Percentiles rank a stretch among this genome's conserved stretches.
Conservation (phyloP, 352 stramenopile genomes). For the Ophiocytium majus region DNA sequence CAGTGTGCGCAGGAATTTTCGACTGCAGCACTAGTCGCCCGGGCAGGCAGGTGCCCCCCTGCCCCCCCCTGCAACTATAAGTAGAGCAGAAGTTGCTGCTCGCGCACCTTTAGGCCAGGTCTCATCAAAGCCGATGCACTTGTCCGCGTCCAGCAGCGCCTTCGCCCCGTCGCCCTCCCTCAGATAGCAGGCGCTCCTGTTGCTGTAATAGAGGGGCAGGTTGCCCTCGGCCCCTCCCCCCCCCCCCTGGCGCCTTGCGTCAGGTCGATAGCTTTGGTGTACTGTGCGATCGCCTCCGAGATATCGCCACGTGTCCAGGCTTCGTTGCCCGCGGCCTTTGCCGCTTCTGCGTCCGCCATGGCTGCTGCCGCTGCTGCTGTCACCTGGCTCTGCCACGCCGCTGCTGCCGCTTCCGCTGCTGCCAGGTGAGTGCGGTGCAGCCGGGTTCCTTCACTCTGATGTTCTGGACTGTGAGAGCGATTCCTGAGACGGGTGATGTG, state of each 20-base stretch:
- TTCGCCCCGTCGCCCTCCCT: neutral
- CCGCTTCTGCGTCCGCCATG: neutral
- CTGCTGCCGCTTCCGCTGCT: too few species aligned
- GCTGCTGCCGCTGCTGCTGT: too few species aligned
- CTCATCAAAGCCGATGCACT: neutral
- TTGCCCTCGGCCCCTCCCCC: neutral
- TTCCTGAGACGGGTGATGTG: too few species aligned
- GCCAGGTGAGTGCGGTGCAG: too few species aligned
- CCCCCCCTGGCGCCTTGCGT: neutral
- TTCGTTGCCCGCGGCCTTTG: slow-evolving; percentile 1
- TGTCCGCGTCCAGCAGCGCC: slow-evolving; percentile 11
- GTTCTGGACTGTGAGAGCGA: too few species aligned
- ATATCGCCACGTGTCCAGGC: neutral
- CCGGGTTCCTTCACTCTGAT: too few species aligned
- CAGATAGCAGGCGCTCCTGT: neutral
- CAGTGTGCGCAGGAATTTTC: too few species aligned
- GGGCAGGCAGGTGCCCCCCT: too few species aligned
- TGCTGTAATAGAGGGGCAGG: neutral
- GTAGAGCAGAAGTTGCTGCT: too few species aligned
- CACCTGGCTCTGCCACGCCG: too few species aligned
- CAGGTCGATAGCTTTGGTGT: neutral
- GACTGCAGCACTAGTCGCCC: too few species aligned
- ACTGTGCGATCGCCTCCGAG: neutral
- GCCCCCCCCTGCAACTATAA: too few species aligned
- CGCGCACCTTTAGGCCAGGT: slow-evolving; percentile 12